Evolutionary conservation across 2,329 filamentous ascomycete species (phyloP), one percentile per base, ranked within the genome.

Genomic region (Exophiala bonariae): DNA sequence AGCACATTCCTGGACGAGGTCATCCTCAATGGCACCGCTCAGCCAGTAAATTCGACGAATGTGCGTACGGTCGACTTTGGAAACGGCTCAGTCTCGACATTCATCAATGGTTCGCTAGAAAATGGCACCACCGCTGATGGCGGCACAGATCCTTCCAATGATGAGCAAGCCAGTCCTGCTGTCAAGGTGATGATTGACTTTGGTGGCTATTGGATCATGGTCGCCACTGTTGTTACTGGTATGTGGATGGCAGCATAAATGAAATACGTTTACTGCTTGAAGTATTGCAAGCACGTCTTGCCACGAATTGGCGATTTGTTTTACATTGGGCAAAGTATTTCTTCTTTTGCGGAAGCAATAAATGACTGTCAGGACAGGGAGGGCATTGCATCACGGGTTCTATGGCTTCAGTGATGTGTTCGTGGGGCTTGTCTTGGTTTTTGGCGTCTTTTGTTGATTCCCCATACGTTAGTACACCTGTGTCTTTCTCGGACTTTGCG

Each of bases 21-120:
- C 1, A 63, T 76, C 51, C 66, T 71, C 38, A 69, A 71, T 26
- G 70, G 64, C 3, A 59, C 63, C 28, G 63, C 65, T 0, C 41
- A 57, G 17, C 62, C 63, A 1, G 49, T 59, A 42, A 74, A 75
- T 50, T 65, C 64, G 5, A 71, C 61, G 18, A 49, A 64, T 7
- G 64, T 71, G 14, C 62, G 57, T 31, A 54, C 62, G 3, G 64
- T 72, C 3, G 63, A 63, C 3, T 59, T 62, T 23, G 70, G 67
- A 16, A 75, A 75, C 43, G 72, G 65, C 35, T 73, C 69, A 6
- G 61, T 63, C 44, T 68, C 58, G 20, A 68, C 74, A n/a, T 71
- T 69, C 46, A 67, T 76, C 55, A 76, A 76, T 44, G 73, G 73
- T 2, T 74, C 71, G 1, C 55, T 76, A 44, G 65, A 67, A 2